phyloP scores from a whole-genome alignment of 345 rosid species.

The Geranium rotundifolium region DNA sequence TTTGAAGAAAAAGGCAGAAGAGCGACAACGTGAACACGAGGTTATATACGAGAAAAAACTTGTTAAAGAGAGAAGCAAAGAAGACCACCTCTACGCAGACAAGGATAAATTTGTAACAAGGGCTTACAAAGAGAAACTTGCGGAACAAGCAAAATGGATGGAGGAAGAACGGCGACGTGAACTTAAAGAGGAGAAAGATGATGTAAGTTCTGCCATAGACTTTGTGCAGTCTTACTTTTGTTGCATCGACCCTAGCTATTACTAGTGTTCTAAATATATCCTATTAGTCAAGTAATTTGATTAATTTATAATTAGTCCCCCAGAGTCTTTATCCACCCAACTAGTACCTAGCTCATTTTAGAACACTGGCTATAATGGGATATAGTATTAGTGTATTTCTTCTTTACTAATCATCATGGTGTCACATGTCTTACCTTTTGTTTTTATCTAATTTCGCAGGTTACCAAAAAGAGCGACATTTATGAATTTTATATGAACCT shows the following conservation, averaged over 20 bases:
- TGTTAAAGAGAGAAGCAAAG: conserved; percentile 72
- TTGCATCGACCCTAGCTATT: no score
- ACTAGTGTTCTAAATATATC: no score
- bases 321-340: no score
- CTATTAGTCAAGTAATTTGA: no score
- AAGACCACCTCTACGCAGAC: conserved; percentile 74
- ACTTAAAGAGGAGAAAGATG: conserved; percentile 78
- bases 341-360: no score
- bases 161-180: conserved; percentile 63
- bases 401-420: not conserved
- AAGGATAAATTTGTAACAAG: conserved; percentile 78
- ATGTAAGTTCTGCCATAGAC: conserved; percentile 28
- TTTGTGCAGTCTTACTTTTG: no score
- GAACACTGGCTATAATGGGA: no score
- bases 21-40: conserved; percentile 63
- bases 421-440: not conserved
- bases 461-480: conserved; percentile 81
- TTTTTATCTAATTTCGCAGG: conserved; percentile 24
- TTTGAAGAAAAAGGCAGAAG: conserved; percentile 56
- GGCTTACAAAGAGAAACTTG: conserved; percentile 78
- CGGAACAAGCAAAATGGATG: conserved; percentile 71
- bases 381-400: no score
- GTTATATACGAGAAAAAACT: conserved; percentile 68
- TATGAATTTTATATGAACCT: conserved; percentile 79
- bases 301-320: no score